Conservation (phyloP, 129 eudicot species). For the Calendula officinalis region DNA sequence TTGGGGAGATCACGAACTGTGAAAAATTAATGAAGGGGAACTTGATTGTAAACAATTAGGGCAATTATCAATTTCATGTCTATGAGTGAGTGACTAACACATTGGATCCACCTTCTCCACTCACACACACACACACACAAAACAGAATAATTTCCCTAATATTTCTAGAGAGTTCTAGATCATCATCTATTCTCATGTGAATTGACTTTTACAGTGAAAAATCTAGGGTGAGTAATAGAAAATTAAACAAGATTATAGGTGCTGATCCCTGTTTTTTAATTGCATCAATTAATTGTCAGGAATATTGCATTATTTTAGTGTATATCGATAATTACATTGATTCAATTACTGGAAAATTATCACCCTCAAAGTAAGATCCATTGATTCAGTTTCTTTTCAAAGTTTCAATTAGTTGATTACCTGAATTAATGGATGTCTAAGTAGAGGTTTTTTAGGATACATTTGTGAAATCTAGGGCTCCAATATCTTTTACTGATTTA, state of each 20-base stretch:
- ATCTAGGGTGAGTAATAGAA: not conserved
- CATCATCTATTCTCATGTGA: no score
- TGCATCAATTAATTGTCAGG: no score
- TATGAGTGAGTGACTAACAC: constrained; percentile 30
- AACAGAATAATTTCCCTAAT: constrained; percentile 21
- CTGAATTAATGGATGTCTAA: not conserved
- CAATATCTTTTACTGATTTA: not conserved
- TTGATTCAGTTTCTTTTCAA: no score
- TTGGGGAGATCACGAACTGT: not conserved
- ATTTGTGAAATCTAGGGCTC: constrained; percentile 7
- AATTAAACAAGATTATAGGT: not conserved
- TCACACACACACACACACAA: constrained; percentile 2
- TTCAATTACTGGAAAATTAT: not conserved
- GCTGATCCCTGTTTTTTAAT: no score
- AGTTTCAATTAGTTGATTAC: not conserved
- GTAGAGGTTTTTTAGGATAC: constrained; percentile 8
- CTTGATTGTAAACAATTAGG: constrained; percentile 25
- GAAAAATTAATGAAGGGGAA: not conserved
- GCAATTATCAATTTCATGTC: constrained; percentile 18
- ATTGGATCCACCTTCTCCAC: constrained; percentile 29
- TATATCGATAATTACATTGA: no score
- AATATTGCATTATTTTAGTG: no score
- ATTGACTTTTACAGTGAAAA: no score
- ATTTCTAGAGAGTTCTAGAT: constrained; percentile 31
- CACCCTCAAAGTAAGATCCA: constrained; percentile 25